phyloP scores from a whole-genome alignment of 139 green algal genomes.

The Dunaliella sp. region DNA sequence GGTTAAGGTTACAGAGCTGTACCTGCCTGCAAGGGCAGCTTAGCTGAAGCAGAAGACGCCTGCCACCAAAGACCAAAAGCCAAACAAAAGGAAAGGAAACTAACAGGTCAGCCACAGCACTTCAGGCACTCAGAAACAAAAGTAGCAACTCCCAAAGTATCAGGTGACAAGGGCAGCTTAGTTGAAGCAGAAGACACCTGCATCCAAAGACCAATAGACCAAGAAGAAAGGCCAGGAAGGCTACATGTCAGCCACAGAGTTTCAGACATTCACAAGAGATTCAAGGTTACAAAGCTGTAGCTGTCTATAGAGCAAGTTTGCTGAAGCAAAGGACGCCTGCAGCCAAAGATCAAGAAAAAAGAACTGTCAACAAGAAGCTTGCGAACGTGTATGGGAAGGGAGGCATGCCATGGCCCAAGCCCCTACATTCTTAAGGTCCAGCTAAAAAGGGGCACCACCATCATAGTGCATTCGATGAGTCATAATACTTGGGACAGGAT shows the following conservation, averaged over 20 bases:
- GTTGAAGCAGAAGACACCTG: not conserved
- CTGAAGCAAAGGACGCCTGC: not conserved
- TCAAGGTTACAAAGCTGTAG: too few species aligned
- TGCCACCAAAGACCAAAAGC: not conserved
- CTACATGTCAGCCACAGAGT: not conserved
- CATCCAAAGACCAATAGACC: not conserved
- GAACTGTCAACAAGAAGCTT: not conserved
- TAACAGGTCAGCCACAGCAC: not conserved
- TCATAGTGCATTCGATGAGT: too few species aligned
- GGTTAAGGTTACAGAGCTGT: not conserved
- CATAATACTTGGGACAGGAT: not conserved
- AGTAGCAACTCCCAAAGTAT: too few species aligned
- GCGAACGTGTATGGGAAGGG: too few species aligned
- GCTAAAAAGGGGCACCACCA: too few species aligned
- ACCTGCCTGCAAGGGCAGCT: not conserved
- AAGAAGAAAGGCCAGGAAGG: not conserved
- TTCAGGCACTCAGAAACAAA: not conserved
- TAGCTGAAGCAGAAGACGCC: not conserved
- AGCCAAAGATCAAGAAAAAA: not conserved
- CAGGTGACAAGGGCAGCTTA: not conserved
- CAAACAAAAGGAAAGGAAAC: not conserved
- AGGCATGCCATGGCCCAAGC: too few species aligned
- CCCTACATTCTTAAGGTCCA: too few species aligned
- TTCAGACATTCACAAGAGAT: not conserved
- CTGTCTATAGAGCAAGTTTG: not conserved